These are phyloP conservation scores for Alternaria sp. DNA, from an alignment of 2,329 filamentous ascomycete genomes.

Conservation along the genomic window DNA sequence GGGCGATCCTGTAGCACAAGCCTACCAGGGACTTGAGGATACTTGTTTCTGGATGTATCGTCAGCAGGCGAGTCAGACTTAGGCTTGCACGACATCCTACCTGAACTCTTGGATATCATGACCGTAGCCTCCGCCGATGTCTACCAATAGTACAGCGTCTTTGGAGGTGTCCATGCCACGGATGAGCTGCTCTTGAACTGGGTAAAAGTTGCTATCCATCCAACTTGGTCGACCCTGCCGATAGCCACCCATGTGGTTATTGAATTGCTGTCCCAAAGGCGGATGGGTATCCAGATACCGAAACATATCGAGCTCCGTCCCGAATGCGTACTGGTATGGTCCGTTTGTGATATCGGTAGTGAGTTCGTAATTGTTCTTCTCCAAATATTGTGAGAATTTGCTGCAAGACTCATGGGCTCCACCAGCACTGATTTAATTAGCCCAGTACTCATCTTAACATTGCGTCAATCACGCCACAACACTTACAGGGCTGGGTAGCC, in stretches of 20 bases:
- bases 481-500: slow-evolving; percentile 6
- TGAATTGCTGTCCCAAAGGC: not conserved
- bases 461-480: not conserved
- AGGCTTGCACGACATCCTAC: not conserved
- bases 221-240: not conserved
- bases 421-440: not conserved
- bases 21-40: not conserved
- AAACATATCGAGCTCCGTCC: not conserved
- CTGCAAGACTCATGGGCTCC: not conserved
- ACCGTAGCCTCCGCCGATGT: not conserved
- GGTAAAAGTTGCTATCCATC: not conserved
- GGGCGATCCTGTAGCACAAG: not conserved
- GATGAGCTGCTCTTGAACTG: not conserved
- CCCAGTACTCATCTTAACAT: not conserved
- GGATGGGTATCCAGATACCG: not conserved
- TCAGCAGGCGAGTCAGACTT: not conserved
- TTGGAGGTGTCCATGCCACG: not conserved
- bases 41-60: not conserved
- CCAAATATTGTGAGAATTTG: slow-evolving; percentile 2
- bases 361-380: not conserved
- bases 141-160: not conserved
- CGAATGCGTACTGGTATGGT: not conserved
- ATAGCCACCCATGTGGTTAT: slow-evolving; percentile 6
- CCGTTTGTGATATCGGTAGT: not conserved
- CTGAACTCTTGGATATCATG: not conserved